Conservation (phyloP, 495 filamentous ascomycete species). For the Parathielavia hyrcaniae region DNA sequence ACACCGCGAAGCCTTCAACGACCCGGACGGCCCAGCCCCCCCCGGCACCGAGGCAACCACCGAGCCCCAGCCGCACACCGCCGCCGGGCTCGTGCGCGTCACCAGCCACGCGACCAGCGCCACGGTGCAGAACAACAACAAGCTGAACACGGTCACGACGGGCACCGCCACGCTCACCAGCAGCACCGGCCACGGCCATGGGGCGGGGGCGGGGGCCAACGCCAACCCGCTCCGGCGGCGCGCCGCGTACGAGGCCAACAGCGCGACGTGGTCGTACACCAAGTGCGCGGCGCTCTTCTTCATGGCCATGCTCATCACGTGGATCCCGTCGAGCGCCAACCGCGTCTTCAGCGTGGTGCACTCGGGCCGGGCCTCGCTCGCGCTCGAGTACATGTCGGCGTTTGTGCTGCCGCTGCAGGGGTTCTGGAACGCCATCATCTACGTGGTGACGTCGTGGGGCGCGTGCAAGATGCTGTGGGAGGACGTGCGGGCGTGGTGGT, state of each 20-base stretch:
- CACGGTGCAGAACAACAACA: not conserved
- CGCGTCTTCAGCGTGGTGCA: conserved; percentile 64
- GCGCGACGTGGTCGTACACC: conserved; percentile 69
- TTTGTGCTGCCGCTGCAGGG: conserved; percentile 78
- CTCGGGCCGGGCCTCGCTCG: conserved; percentile 47
- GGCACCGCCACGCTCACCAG: not conserved
- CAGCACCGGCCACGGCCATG: not conserved
- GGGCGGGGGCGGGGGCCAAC: too few species aligned
- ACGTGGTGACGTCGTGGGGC: conserved; percentile 56
- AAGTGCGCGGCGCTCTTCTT: conserved; percentile 85
- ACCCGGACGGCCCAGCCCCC: conserved; percentile 17
- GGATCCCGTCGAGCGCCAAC: conserved; percentile 79
- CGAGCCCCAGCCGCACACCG: not conserved
- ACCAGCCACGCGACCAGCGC: not conserved
- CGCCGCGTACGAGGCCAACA: conserved; percentile 36
- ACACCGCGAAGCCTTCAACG: conserved; percentile 20
- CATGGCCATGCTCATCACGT: conserved; percentile 70
- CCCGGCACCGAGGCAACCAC: conserved; percentile 14
- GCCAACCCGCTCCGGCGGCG: conserved; percentile 17
- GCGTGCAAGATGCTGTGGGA: conserved; percentile 39
- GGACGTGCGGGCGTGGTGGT: conserved; percentile 12
- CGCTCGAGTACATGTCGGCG: conserved; percentile 63
- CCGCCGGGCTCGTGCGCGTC: not conserved
- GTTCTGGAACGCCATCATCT: conserved; percentile 81
- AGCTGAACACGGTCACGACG: not conserved